Conservation (phyloP, 352 stramenopile species). For the Aphanomyces invadans region DNA sequence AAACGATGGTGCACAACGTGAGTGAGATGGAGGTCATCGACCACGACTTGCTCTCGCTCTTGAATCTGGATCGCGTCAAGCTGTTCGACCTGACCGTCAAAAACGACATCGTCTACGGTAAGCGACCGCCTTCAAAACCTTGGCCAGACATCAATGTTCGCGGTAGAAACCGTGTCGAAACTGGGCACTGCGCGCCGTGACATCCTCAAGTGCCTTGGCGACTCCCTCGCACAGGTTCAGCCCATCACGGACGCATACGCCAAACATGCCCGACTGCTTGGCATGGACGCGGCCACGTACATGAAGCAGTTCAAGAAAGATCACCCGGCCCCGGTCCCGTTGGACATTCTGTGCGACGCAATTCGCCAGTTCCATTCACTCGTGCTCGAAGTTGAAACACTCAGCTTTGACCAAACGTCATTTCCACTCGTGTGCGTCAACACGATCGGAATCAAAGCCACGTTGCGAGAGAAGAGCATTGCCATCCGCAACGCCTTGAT, state of each 20-base stretch:
- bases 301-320: slow-evolving; percentile 51
- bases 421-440: slow-evolving; percentile 76
- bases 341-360: slow-evolving; percentile 47
- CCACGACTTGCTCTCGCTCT: slow-evolving; percentile 84
- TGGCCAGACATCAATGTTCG: background rate
- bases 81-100: slow-evolving; percentile 56
- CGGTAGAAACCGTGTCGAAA: slow-evolving; percentile 2
- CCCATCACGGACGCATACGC: slow-evolving; percentile 62
- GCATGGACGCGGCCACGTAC: slow-evolving; percentile 72
- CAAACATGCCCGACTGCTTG: slow-evolving; percentile 74
- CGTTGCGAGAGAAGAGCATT: slow-evolving; percentile 56
- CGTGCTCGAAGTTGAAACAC: slow-evolving; percentile 44
- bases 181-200: slow-evolving; percentile 45
- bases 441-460: slow-evolving; percentile 52
- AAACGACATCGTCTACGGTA: slow-evolving; percentile 36
- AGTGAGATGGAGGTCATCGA: slow-evolving; percentile 82
- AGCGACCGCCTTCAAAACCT: too few species aligned
- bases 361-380: slow-evolving; percentile 76
- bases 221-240: slow-evolving; percentile 57
- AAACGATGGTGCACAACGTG: slow-evolving; percentile 64
- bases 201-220: slow-evolving; percentile 45
- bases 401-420: slow-evolving; percentile 65
- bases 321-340: slow-evolving; percentile 16
- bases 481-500: slow-evolving; percentile 74
- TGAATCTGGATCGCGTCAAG: slow-evolving; percentile 55